A percentile compares a stretch with the other conserved stretches of the same genome.
Conservation (phyloP, 1,139 yeast genomes). For the Debaryomyces subglobosus region DNA sequence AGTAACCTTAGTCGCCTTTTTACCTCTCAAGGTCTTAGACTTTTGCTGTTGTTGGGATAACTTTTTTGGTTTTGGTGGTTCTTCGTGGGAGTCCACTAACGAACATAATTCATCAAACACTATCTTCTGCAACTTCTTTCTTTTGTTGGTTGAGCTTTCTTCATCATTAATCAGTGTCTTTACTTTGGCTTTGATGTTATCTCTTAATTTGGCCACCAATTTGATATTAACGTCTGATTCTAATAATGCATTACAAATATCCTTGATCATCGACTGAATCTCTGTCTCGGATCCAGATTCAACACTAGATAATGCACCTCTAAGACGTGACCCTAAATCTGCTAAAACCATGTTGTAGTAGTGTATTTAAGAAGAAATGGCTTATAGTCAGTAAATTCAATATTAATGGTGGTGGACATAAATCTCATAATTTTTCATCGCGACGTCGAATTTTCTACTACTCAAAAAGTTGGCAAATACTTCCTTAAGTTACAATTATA, state of each 20-base stretch:
- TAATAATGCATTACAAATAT: slow-evolving; percentile 83
- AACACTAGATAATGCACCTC: slow-evolving; percentile 68
- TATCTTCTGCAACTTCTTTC: slow-evolving; percentile 83
- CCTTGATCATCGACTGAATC: slow-evolving; percentile 67
- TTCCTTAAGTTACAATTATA: background rate
- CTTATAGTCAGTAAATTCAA: background rate
- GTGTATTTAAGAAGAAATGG: background rate
- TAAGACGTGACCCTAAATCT: slow-evolving; percentile 87
- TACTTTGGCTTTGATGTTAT: slow-evolving; percentile 63
- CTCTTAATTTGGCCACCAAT: slow-evolving; percentile 77
- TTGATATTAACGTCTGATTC: slow-evolving; percentile 92
- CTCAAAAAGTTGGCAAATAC: background rate
- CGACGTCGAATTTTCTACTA: slow-evolving; percentile 5
- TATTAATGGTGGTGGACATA: background rate
- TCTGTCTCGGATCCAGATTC: slow-evolving; percentile 42
- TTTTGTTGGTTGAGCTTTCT: slow-evolving; percentile 63
- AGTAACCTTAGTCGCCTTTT: slow-evolving; percentile 26
- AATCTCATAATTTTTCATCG: slow-evolving; percentile 7
- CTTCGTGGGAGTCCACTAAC: slow-evolving; percentile 70
- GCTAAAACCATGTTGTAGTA: slow-evolving; percentile 79
- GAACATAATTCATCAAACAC: slow-evolving; percentile 90
- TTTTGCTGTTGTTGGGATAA: slow-evolving; percentile 22
- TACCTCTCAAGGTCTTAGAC: slow-evolving; percentile 34
- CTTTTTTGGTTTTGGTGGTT: slow-evolving; percentile 86
- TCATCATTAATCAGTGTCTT: slow-evolving; percentile 49